Evolutionary conservation across 257 asterid genomes (phyloP).

Genomic region (Solanum sitiens): DNA sequence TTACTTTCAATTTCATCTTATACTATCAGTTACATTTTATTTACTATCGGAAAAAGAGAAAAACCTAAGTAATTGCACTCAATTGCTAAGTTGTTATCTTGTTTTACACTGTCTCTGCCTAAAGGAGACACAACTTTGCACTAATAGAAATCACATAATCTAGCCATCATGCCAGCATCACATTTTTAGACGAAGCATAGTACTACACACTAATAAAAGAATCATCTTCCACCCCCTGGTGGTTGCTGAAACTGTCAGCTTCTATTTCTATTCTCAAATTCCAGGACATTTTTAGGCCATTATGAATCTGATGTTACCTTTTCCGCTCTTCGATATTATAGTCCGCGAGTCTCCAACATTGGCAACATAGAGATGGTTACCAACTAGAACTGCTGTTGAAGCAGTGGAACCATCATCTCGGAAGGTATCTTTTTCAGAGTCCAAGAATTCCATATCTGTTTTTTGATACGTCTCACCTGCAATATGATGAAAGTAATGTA

Average conservation of each 20-base stretch:
- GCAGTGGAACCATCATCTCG: conserved; percentile 99
- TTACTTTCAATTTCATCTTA: background rate
- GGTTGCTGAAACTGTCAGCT: background rate
- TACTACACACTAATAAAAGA: background rate
- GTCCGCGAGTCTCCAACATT: conserved; percentile 99
- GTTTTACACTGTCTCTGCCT: background rate
- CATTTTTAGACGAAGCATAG: background rate
- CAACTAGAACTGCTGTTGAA: conserved; percentile 76
- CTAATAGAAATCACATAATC: background rate
- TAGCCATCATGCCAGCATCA: background rate
- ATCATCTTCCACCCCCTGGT: background rate
- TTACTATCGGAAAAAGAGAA: background rate
- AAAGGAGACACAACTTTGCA: background rate
- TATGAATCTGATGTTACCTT: conserved; percentile 40
- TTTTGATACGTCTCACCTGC: conserved; percentile 86
- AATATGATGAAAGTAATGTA: background rate
- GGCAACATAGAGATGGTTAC: conserved; percentile 91
- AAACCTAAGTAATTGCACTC: background rate
- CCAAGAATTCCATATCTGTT: conserved; percentile 79
- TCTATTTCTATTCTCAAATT: background rate
- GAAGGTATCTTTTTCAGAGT: conserved; percentile 80
- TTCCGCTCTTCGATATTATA: conserved; percentile 80
- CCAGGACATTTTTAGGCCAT: background rate
- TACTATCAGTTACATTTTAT: background rate
- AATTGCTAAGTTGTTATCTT: background rate